Percentiles rank a stretch among this genome's conserved stretches.
Conservation (phyloP, 2,329 filamentous ascomycete species). For the Macrophomina pseudophaseolina region DNA sequence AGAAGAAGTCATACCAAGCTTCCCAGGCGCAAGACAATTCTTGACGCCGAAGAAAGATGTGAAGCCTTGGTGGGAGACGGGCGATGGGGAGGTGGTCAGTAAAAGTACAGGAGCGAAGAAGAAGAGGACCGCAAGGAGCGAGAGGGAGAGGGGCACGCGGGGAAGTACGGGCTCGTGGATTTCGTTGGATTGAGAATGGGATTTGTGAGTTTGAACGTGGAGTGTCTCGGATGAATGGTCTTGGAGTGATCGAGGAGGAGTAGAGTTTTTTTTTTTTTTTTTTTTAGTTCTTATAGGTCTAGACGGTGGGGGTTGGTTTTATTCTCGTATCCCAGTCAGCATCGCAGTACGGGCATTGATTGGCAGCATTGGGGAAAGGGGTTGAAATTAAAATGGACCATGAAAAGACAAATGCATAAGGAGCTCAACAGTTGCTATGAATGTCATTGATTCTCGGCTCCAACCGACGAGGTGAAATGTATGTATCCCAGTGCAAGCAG, state of each 20-base stretch:
- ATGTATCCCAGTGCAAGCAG: no score
- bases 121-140: background rate
- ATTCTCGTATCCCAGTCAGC: no score
- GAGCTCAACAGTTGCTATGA: background rate
- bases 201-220: background rate
- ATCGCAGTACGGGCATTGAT: background rate
- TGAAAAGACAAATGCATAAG: background rate
- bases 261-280: no score
- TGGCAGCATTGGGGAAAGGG: background rate
- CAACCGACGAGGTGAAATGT: no score
- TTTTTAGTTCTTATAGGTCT: no score
- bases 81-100: background rate
- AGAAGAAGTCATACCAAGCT: background rate
- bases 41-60: slow-evolving; percentile 6
- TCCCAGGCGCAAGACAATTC: slow-evolving; percentile 1
- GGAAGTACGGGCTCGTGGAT: slow-evolving; percentile 8
- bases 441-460: no score
- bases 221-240: background rate
- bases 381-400: background rate
- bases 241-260: background rate
- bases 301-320: background rate
- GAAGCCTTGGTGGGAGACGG: slow-evolving; percentile 12
- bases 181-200: background rate
- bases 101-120: background rate
- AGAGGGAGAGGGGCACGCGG: background rate